Base-by-base conservation (phyloP, 495 filamentous ascomycete genomes). In the Neurospora hispaniola region DNA sequence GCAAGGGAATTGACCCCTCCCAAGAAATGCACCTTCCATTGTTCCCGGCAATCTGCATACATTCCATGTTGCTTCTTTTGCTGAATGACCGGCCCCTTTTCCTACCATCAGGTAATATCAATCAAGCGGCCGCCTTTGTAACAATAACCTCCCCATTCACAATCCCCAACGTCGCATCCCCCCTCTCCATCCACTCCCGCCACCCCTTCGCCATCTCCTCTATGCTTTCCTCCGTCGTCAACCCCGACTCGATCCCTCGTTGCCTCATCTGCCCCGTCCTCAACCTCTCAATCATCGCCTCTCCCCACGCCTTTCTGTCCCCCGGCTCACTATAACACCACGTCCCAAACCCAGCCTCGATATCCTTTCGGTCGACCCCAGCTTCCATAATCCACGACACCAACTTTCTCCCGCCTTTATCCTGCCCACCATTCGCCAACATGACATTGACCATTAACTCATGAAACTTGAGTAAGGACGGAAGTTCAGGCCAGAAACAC, bases 151-250 rank as follows among this genome's bases (percentile, higher is more conserved):
- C 84, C 41, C 84, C 84, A 42, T 83, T 77, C 76, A 85, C 69
- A 73, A 79, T 77, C n/a, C 78, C 80, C 71, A 82, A 73, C 5
- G 71, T 79, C 42, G 79, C 80, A 75, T 82, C 79, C n/a, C 80
- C 81, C 66, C 66, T 74, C 54, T 74, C 74, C 39, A 73, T 75
- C 82, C 82, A 86, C 75, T 78, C 79, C 73, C 78, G 74, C 83
- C 82, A 85, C n/a, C 75, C 82, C 70, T 78, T 74, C 42, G 77
- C 75, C 82, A 85, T 83, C 70, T 82, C 79, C 31, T 84, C 82
- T 43, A 84, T 68, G 23, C 80, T 81, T 59, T 75, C 75, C 48
- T 80, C 79, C n/a, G 76, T 78, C 8, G 82, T 76, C n/a, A 77
- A 16, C 7, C 78, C 80, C 42, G 73, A 66, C 69, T 84, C 78